Evolutionary conservation across 306 rosid species (phyloP).

Genomic region (Quercus suber): DNA sequence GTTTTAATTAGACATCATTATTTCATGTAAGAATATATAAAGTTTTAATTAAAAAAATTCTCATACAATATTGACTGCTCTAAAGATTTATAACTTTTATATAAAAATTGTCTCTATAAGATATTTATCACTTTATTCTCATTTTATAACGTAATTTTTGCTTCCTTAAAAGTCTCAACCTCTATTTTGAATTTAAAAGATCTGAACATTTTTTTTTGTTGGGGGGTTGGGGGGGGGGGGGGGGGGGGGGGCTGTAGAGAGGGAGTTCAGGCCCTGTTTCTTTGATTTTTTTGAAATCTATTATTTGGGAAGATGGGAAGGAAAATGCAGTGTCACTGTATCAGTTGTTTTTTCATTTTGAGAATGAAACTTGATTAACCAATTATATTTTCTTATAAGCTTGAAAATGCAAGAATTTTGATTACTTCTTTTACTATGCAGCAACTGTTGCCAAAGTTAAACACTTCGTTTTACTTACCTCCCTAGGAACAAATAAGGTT

Average conservation of each 20-base stretch:
- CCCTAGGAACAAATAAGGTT: constrained; percentile 89
- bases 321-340: not conserved
- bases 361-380: not conserved
- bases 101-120: no score
- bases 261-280: not conserved
- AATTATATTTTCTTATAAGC: not conserved
- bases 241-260: no score
- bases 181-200: no score
- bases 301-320: not conserved
- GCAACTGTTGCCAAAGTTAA: constrained; percentile 71
- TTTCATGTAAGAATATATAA: not conserved
- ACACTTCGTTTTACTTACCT: constrained; percentile 85
- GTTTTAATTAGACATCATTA: not conserved
- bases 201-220: no score
- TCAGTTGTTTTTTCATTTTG: not conserved
- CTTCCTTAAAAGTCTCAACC: no score
- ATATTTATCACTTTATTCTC: no score
- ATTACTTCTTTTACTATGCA: constrained; percentile 31
- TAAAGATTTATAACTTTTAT: no score
- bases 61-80: no score
- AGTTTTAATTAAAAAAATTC: no score
- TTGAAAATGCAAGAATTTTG: constrained; percentile 16
- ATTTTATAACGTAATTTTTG: no score
- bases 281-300: not conserved
- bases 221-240: no score